Evolutionary conservation across 352 stramenopile species (phyloP).

Genomic region (Pythium aristosporum): DNA sequence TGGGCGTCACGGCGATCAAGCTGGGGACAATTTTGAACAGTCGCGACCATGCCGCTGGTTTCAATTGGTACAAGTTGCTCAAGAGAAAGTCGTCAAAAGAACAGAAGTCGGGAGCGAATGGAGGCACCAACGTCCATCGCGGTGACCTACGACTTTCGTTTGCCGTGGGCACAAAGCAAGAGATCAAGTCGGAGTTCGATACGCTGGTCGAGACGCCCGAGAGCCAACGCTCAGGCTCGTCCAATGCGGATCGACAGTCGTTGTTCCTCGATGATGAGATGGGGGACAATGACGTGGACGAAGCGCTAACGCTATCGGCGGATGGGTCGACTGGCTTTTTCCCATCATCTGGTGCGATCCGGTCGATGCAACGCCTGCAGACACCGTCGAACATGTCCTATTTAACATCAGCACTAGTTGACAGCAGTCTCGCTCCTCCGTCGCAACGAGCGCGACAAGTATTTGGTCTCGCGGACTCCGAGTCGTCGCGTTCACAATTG

Average conservation of each 20-base stretch:
- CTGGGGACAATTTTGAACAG: conserved; percentile 79
- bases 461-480: conserved; percentile 45
- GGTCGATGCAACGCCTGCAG: conserved; percentile 67
- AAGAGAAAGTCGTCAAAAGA: conserved; percentile 76
- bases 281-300: conserved; percentile 44
- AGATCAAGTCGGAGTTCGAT: conserved; percentile 71
- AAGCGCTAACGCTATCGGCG: conserved; percentile 19
- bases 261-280: conserved; percentile 24
- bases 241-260: conserved; percentile 8
- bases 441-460: conserved; percentile 51
- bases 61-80: conserved; percentile 87
- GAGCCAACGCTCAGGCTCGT: conserved; percentile 23
- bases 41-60: conserved; percentile 67
- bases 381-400: conserved; percentile 47
- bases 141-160: conserved; percentile 80
- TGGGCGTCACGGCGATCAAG: conserved; percentile 82
- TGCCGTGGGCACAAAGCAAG: conserved; percentile 81
- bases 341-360: conserved; percentile 49
- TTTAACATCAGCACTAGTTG: conserved; percentile 20
- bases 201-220: conserved; percentile 31
- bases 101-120: conserved; percentile 36
- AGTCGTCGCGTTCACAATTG: conserved; percentile 53
- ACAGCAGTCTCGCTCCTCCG: conserved; percentile 20
- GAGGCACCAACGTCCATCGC: conserved; percentile 59
- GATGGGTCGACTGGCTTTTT: conserved; percentile 40